These are phyloP conservation scores for Colletotrichum horii DNA, from an alignment of 2,329 filamentous ascomycete species.

Conservation along the genomic window DNA sequence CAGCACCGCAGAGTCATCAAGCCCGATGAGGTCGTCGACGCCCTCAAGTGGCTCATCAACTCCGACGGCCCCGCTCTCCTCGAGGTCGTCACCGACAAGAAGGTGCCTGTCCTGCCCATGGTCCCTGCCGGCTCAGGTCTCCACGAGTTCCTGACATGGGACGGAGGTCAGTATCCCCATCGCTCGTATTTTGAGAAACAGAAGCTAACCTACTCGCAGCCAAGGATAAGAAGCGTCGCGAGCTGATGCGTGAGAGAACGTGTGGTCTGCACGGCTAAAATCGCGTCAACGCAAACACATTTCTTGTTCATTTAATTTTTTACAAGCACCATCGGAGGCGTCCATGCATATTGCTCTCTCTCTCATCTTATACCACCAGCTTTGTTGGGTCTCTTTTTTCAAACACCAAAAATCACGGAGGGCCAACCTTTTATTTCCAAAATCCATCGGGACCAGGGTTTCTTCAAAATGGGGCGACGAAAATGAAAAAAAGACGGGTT, in stretches of 20 bases:
- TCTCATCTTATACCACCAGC: conserved; percentile 23
- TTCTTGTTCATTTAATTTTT: conserved; percentile 16
- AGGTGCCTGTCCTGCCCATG: conserved; percentile 97
- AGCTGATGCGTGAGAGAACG: conserved; percentile 70
- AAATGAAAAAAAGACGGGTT: background rate
- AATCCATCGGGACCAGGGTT: conserved; percentile 13
- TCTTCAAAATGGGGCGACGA: conserved; percentile 4
- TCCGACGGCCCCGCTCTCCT: conserved; percentile 90
- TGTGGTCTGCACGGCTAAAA: conserved; percentile 40
- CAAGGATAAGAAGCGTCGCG: conserved; percentile 71
- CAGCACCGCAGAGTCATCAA: conserved; percentile 75
- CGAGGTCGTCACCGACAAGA: conserved; percentile 89
- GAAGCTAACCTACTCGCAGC: conserved; percentile 49
- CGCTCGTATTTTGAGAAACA: background rate
- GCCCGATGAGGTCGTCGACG: conserved; percentile 77
- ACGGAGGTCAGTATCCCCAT: conserved; percentile 64
- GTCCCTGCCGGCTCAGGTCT: conserved; percentile 86
- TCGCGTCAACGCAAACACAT: background rate
- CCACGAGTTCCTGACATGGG: conserved; percentile 92
- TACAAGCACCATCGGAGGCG: conserved; percentile 8
- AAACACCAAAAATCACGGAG: background rate
- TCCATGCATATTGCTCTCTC: conserved; percentile 20
- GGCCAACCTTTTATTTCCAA: background rate
- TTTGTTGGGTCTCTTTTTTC: conserved; percentile 6
- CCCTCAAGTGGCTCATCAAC: conserved; percentile 87